Base-by-base conservation (phyloP, 2,329 filamentous ascomycete genomes). In the Aspergillus puulaauensis region DNA sequence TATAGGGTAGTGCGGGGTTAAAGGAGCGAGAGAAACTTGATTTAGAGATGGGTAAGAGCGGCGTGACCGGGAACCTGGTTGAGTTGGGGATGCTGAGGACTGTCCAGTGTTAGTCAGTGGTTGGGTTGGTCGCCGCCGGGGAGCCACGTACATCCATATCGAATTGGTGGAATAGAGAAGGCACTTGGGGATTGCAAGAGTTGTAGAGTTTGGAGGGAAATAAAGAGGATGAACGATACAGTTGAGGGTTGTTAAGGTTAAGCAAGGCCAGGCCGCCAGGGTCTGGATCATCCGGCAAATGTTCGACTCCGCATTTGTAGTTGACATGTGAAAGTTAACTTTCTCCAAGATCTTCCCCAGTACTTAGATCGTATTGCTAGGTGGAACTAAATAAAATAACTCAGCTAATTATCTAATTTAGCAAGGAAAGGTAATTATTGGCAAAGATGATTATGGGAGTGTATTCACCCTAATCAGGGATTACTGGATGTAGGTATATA, bases 41-140 rank as follows among this genome's bases (percentile, higher is more conserved):
- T 82, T 75, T 52, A 87, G 78, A 60, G 84, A 84, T 49, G 83
- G 83, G 64, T 84, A 82, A 50, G 83, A 86, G 56, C 84, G 83
- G 49, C 81, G 80, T 44, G 73, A 75, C 33, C 69, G 70, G 62
- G 75, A 75, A 54, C 67, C 65, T 53, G 68, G 68, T 37, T 60
- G 57, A 37, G 65, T 65, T 40, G 61, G 52, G 7, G 45, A 14
- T 35, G 44, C 17, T 5, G 44, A 35, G 19, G 45, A 45, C 55
- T 59, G 40, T 17, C 47, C 31, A 7, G 4, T 17, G 24, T 57
- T 50, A 39, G 37, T 55, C n/a, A 35, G 35, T 43, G 45, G 40
- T 5, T 23, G 24, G 5, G 23, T 23, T 19, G 24, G 27, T 31
- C 49, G 12, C 27, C n/a, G 21, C 6, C 8, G 23, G 23, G 19